These are phyloP conservation scores for Dendrobium huoshanense DNA, from an alignment of 106 monocot genomes.

Conservation along the genomic window DNA sequence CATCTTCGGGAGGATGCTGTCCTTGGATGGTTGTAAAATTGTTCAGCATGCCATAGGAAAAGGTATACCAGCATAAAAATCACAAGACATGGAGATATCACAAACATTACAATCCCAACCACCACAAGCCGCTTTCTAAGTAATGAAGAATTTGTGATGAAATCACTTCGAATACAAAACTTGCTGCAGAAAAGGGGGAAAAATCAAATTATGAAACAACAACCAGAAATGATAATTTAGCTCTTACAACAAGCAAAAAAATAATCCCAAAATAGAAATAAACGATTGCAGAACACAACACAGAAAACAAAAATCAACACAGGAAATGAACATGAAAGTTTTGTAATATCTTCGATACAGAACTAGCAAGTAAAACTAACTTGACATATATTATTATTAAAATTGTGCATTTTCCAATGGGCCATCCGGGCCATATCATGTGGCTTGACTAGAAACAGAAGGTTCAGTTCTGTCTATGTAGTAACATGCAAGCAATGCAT, in stretches of 20 bases:
- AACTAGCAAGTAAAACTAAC: background rate
- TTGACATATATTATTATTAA: background rate
- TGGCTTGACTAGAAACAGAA: background rate
- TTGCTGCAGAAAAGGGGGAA: constrained; percentile 50
- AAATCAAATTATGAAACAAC: background rate
- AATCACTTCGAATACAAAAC: constrained; percentile 78
- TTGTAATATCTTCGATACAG: too few species aligned
- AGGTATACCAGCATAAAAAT: constrained; percentile 95
- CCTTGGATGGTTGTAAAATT: constrained; percentile 95
- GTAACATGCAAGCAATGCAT: background rate
- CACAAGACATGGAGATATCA: constrained; percentile 84
- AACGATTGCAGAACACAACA: background rate
- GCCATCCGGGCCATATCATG: background rate
- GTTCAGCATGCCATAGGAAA: constrained; percentile 89
- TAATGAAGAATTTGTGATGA: constrained; percentile 63
- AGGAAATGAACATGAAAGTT: background rate
- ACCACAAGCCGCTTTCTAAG: constrained; percentile 59
- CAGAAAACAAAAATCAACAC: background rate
- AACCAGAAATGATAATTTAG: background rate
- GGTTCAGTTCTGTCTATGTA: background rate
- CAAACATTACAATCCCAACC: constrained; percentile 73
- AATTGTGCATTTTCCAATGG: background rate
- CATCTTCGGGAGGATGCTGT: constrained; percentile 90
- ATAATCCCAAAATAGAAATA: background rate
- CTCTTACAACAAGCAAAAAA: background rate